Evolutionary conservation across 2,329 filamentous ascomycete species (phyloP), one percentile per base, ranked within the genome.

Genomic region (Didymellaceae sp.): DNA sequence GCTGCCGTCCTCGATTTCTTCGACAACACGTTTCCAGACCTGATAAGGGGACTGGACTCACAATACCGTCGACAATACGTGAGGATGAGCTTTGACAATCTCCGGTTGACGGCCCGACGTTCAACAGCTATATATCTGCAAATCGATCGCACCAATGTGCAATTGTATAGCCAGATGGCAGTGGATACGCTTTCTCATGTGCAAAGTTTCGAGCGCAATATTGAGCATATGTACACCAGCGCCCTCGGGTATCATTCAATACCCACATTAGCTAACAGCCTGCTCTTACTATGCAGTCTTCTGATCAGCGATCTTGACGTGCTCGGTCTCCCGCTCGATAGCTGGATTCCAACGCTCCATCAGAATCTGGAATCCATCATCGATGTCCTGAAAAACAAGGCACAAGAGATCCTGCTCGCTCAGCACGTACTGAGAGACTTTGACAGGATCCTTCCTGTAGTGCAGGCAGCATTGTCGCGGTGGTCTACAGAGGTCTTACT

Each of bases 31-130:
- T 50, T 25, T 1, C 37, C 1, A 13, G 22, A 2, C 4, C 24
- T 14, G 9, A 10, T 16, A n/a, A 6, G 18, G 2, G 28, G 24
- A 9, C 2, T 21, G 3, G 8, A 22, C 13, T 14, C 39, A n/a
- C 18, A 17, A 11, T 20, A 24, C 3, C 44, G 37, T 10, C 28
- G 8, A 7, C 16, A 30, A 10, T 49, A 64, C 18, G 24, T 68
- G 7, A 42, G 54, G 6, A 55, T 60, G 18, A 59, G 57, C 43
- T 51, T 65, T 35, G 53, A 61, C 14, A 59, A 64, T 25, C 54
- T 70, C 22, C 53, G 60, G 11, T 55, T 74, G 22, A 51, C 65
- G 14, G 54, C 67, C 31, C 37, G 57, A 31, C 60, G 69, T 13
- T 45, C 57, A 39, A 51, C 37, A 32, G 52, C 71, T 55, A 51